phyloP scores from a whole-genome alignment of 306 rosid species.

The Cicer arietinum region DNA sequence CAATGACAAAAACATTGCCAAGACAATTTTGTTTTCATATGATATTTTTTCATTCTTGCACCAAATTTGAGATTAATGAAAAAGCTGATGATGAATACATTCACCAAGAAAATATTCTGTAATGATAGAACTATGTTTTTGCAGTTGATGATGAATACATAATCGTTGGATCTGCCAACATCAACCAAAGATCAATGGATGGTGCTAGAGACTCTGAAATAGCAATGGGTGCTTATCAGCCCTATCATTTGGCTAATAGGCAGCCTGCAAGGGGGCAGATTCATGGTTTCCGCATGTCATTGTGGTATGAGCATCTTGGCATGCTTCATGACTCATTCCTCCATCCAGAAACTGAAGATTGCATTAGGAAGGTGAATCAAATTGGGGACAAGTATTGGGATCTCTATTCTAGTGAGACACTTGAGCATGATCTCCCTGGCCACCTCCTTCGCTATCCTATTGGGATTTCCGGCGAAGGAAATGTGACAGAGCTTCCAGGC shows the following conservation, averaged over 20 bases:
- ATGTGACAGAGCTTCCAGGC: conserved; percentile 55
- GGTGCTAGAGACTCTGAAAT: conserved; percentile 74
- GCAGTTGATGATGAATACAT: conserved; percentile 80
- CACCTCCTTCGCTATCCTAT: conserved; percentile 70
- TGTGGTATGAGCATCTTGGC: conserved; percentile 78
- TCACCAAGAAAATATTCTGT: conserved; percentile 2
- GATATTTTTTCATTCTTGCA: not conserved
- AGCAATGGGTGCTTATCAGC: conserved; percentile 77
- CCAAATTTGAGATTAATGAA: not conserved
- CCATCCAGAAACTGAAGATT: conserved; percentile 59
- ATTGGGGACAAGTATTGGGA: conserved; percentile 70
- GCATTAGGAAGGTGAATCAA: conserved; percentile 55
- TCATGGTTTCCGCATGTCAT: conserved; percentile 68
- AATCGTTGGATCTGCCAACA: conserved; percentile 73
- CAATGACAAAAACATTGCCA: not conserved
- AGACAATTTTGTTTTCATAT: not conserved
- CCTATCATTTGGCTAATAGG: conserved; percentile 52
- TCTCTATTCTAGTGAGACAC: conserved; percentile 56
- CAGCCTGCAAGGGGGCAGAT: conserved; percentile 66
- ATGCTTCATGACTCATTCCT: conserved; percentile 53
- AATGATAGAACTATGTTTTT: not conserved
- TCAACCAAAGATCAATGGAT: conserved; percentile 80
- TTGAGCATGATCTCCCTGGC: conserved; percentile 66
- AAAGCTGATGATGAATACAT: conserved; percentile 1
- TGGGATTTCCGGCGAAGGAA: conserved; percentile 55